phyloP scores from a whole-genome alignment of 179 eudicot genomes.

The Silene coronaria region DNA sequence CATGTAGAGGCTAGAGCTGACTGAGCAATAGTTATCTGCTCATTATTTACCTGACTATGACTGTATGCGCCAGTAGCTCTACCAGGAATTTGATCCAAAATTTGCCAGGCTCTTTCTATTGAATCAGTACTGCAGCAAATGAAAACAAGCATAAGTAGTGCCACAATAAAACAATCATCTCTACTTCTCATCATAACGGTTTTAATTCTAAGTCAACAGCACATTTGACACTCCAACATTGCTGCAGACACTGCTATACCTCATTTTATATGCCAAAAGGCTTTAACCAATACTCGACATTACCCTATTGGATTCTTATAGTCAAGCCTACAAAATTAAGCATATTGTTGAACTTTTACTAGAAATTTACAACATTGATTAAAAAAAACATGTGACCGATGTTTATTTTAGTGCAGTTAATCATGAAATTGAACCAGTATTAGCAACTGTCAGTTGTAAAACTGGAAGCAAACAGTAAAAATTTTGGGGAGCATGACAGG shows the following conservation, averaged over 20 bases:
- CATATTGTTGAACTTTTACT: background rate
- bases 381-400: too few relatives aligned
- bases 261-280: background rate
- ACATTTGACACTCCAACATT: background rate
- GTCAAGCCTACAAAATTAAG: background rate
- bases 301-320: background rate
- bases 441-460: too few relatives aligned
- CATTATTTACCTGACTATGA: conserved; percentile 72
- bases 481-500: background rate
- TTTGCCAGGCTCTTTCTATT: conserved; percentile 78
- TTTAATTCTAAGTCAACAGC: background rate
- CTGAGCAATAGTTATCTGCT: background rate
- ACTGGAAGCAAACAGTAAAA: too few relatives aligned
- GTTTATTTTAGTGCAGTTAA: too few relatives aligned
- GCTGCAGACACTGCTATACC: background rate
- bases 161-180: background rate
- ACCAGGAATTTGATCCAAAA: conserved; percentile 86
- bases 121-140: conserved; percentile 56
- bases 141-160: background rate
- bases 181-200: background rate
- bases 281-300: background rate
- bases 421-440: too few relatives aligned
- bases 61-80: conserved; percentile 97
- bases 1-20: background rate
- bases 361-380: too few relatives aligned